Base-by-base conservation (phyloP, 805 yeast species). In the baker's yeast (Saccharomyces cerevisiae) region DNA sequence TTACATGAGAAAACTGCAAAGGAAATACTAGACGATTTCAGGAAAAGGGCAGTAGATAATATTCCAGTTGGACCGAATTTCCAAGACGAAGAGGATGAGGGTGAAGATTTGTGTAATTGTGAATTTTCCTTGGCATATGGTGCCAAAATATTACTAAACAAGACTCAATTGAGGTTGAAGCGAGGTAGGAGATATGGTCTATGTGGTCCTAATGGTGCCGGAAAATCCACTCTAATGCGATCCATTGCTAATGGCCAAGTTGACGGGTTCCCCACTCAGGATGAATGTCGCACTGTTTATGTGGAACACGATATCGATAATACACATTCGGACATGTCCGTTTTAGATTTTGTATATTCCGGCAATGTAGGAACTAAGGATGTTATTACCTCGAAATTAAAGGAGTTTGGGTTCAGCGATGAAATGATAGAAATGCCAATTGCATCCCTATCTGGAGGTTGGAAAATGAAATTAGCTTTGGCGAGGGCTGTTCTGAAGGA, bases 121-220 rank as follows among this genome's bases (percentile, higher is more conserved):
- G 97, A 92, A 85, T 92, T 92, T 89, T 91, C 98, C 57, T 83
- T 92, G 71, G 98, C 98, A 76, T 92, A 92, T 78, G 98, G 98
- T 91, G 97, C 98, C 70, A 92, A 92, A 87, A 92, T 92, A 82
- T 83, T 92, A 80, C 88, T 92, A 78, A 92, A 92, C 90, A 91
- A 92, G 79, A 92, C 98, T 66, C 97, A 91, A 80, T 84, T 92
- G 75, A 89, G 97, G 79, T 85, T 92, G 74, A 89, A 89, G 88
- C 85, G 96, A 81, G 91, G 87, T 79, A 91, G 97, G 81, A 87
- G 98, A 80, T 91, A 91, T 77, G 98, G 98, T 89, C 79, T 85
- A 69, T 85, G 91, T 81, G 63, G 63, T 17, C 63, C 62, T 8
- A 60, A 60, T 51, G 63, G 63, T 36, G 57, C 58, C 32, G 63